phyloP scores from a whole-genome alignment of 495 filamentous ascomycete genomes.

The Entonaema liquescens region DNA sequence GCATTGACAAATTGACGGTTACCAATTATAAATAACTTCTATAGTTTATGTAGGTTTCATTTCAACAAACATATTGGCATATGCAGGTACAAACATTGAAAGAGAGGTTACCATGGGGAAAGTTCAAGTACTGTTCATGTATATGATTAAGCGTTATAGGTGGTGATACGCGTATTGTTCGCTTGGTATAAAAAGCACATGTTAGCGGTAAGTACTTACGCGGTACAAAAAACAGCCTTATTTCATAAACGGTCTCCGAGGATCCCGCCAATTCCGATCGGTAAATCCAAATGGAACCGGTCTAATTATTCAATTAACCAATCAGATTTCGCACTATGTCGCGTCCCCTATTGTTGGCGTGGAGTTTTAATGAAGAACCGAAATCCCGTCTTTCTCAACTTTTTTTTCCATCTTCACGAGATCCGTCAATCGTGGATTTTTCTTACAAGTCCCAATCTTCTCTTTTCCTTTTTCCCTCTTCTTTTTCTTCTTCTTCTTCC shows the following conservation, averaged over 20 bases:
- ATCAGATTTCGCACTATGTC: slow-evolving; percentile 14
- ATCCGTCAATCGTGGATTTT: slow-evolving; percentile 24
- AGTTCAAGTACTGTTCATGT: background rate
- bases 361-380: slow-evolving; percentile 40
- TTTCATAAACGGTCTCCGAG: slow-evolving; percentile 22
- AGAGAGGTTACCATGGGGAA: background rate
- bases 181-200: background rate
- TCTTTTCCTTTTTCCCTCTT: slow-evolving; percentile 32
- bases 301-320: slow-evolving; percentile 13
- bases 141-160: background rate
- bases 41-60: background rate
- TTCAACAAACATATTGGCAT: background rate
- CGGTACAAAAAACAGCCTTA: slow-evolving; percentile 2
- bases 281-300: slow-evolving; percentile 30
- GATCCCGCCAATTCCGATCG: slow-evolving; percentile 38
- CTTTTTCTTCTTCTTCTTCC: slow-evolving; percentile 20
- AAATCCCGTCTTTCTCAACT: slow-evolving; percentile 22
- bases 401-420: slow-evolving; percentile 36
- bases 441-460: slow-evolving; percentile 33
- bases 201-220: background rate
- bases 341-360: slow-evolving; percentile 45
- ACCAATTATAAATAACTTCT: background rate
- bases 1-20: background rate
- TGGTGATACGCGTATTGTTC: background rate
- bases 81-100: slow-evolving; percentile 3